Percentiles rank a stretch among this genome's conserved stretches.
phyloP scores from a whole-genome alignment of 148 eudicot genomes.

The Rhododendron ovatum region DNA sequence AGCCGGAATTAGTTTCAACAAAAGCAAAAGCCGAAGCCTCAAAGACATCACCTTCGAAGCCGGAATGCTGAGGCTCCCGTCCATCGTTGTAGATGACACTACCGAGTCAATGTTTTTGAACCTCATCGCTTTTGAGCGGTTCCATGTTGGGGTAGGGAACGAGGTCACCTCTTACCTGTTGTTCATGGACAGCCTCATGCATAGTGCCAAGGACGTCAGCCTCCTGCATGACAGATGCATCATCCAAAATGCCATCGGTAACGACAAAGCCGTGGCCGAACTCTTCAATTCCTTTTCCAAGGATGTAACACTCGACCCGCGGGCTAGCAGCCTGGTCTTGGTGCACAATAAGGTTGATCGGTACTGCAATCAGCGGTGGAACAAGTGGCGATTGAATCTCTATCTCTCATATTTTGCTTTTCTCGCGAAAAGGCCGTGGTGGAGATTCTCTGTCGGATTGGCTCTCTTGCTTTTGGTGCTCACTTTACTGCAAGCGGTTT shows the following conservation, averaged over 20 bases:
- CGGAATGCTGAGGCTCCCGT: slow-evolving; percentile 31
- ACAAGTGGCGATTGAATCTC: slow-evolving; percentile 40
- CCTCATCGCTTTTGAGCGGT: slow-evolving; percentile 36
- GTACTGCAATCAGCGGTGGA: slow-evolving; percentile 26
- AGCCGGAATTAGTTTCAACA: slow-evolving; percentile 33
- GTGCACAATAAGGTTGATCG: slow-evolving; percentile 18
- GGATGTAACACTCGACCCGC: slow-evolving; percentile 30
- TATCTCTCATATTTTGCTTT: too few species aligned
- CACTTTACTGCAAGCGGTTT: slow-evolving; percentile 28
- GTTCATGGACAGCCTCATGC: slow-evolving; percentile 40
- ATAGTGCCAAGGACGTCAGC: slow-evolving; percentile 28
- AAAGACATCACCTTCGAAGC: slow-evolving; percentile 25
- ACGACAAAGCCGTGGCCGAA: slow-evolving; percentile 34
- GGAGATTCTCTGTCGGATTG: too few species aligned
- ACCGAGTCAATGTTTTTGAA: slow-evolving; percentile 34
- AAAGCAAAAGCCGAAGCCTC: slow-evolving; percentile 23
- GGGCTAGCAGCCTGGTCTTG: slow-evolving; percentile 13
- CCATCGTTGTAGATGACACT: slow-evolving; percentile 28
- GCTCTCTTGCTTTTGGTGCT: slow-evolving; percentile 31
- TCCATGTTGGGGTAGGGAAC: slow-evolving; percentile 35
- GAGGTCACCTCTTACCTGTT: slow-evolving; percentile 34
- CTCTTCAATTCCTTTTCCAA: slow-evolving; percentile 31
- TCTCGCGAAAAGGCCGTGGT: too few species aligned
- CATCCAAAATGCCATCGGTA: slow-evolving; percentile 32
- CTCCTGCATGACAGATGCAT: slow-evolving; percentile 26